Evolutionary conservation across 2,329 filamentous ascomycete genomes (phyloP), one percentile per base, ranked within the genome.

Genomic region (Gnomoniopsis smithogilvyi): DNA sequence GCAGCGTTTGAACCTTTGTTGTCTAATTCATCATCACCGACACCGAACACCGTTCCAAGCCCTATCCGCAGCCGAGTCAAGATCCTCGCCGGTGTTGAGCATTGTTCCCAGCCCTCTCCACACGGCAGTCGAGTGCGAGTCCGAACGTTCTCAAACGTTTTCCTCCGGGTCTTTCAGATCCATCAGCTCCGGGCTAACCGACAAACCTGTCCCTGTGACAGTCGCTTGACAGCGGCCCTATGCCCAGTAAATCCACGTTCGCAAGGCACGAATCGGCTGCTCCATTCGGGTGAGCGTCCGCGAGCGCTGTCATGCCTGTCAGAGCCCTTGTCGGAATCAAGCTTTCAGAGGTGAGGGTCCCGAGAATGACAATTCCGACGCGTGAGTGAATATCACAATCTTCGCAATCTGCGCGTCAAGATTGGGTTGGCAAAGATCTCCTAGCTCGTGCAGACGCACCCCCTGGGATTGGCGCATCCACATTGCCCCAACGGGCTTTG

Each of bases 331-430:
- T 53, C n/a, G 51, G 41, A 17, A 38, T 51, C 33, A 51, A n/a
- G 6, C 34, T 43, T 36, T 30, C 24, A 36, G 21, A 43, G 22
- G 50, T 45, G 12, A 52, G 36, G 50, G 21, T 24, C 50, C 50
- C 22, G 50, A 36, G 34, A 22, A 26, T 52, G 50, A 22, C 34
- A 52, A 15, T 36, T 19, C 26, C 50, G 50, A 52, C 26, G 50
- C 50, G 43, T 36, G 36, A 52, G 50, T 52, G 50, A 52, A 52
- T 34, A 52, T 52, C 50, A 11, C 36, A 52, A 52, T 52, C 36
- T 26, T 17, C 34, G 50, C 38, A 52, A 52, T 52, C 50, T 52
- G 50, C 33, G 36, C 21, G 7, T 19, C 38, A 36, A 52, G 50
- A 52, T 52, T 52, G 50, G 41, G 50, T 52, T 52, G 50, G 15